phyloP scores from a whole-genome alignment of 2,329 filamentous ascomycete species.

The Fusarium phyllophilum region DNA sequence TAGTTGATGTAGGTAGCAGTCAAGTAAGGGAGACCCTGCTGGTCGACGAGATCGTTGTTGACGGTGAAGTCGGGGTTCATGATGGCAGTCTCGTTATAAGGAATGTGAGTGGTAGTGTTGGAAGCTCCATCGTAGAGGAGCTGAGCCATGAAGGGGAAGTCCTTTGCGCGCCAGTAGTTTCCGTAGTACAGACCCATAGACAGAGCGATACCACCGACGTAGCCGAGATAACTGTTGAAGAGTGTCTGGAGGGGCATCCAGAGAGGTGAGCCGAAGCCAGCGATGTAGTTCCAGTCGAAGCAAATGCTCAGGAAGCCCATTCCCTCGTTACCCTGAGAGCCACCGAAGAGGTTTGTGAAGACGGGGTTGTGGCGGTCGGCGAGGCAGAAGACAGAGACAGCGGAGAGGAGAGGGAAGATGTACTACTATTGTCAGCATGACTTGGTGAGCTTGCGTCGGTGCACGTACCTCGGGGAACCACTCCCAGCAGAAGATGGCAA shows the following conservation, averaged over 20 bases:
- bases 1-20: slow-evolving; percentile 28
- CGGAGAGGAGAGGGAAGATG: slow-evolving; percentile 59
- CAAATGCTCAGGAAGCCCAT: slow-evolving; percentile 20
- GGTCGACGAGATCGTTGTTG: not conserved
- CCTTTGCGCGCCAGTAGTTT: slow-evolving; percentile 25
- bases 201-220: slow-evolving; percentile 49
- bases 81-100: slow-evolving; percentile 19
- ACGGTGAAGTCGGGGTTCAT: slow-evolving; percentile 38
- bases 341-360: slow-evolving; percentile 31
- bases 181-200: slow-evolving; percentile 45
- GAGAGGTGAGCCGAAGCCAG: slow-evolving; percentile 46
- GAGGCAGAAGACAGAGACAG: slow-evolving; percentile 22
- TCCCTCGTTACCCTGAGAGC: slow-evolving; percentile 31
- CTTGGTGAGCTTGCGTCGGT: rapidly evolving
- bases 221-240: slow-evolving; percentile 53
- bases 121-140: slow-evolving; percentile 18
- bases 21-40: slow-evolving; percentile 13
- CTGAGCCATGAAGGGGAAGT: slow-evolving; percentile 33
- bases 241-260: slow-evolving; percentile 52
- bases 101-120: not conserved
- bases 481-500: slow-evolving; percentile 57
- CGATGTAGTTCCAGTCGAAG: slow-evolving; percentile 33
- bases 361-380: slow-evolving; percentile 14
- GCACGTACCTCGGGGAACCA: slow-evolving; percentile 17
- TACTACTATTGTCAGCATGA: slow-evolving; percentile 4